Evolutionary conservation across 2,329 filamentous ascomycete species (phyloP).

Genomic region (Aspergillus tamarii): DNA sequence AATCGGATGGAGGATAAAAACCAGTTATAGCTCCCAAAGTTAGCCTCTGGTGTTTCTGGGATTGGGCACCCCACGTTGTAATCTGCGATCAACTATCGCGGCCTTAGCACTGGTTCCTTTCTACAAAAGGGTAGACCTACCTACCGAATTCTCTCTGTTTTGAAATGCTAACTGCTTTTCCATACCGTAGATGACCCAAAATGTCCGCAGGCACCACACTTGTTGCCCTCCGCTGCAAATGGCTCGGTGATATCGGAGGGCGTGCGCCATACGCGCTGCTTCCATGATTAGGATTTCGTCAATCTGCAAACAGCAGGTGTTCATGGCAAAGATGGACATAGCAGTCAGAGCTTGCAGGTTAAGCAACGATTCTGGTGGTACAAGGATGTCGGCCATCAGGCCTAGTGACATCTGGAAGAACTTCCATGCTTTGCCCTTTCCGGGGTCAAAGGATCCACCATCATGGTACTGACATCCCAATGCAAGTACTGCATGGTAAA

Average conservation of each 20-base stretch:
- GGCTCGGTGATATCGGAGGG: not conserved
- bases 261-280: not conserved
- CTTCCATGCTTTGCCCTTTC: slow-evolving; percentile 2
- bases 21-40: slow-evolving; percentile 40
- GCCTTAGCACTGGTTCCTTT: not conserved
- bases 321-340: not conserved
- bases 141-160: slow-evolving; percentile 35
- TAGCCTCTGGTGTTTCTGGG: slow-evolving; percentile 37
- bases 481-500: slow-evolving; percentile 43
- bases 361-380: not conserved
- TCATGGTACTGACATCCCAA: slow-evolving; percentile 40
- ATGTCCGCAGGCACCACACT: slow-evolving; percentile 29
- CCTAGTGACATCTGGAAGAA: slow-evolving; percentile 5
- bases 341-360: not conserved
- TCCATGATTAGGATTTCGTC: slow-evolving; percentile 1
- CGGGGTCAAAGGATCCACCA: not conserved
- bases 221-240: not conserved
- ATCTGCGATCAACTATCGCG: slow-evolving; percentile 29
- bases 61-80: slow-evolving; percentile 42
- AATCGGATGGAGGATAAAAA: slow-evolving; percentile 36
- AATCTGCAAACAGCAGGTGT: slow-evolving; percentile 4
- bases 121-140: slow-evolving; percentile 23
- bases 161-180: slow-evolving; percentile 42
- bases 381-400: not conserved
- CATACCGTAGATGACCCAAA: slow-evolving; percentile 46